Evolutionary conservation across 2,329 filamentous ascomycete species (phyloP), one percentile per base, ranked within the genome.

Genomic region (Aspergillus japonicus): DNA sequence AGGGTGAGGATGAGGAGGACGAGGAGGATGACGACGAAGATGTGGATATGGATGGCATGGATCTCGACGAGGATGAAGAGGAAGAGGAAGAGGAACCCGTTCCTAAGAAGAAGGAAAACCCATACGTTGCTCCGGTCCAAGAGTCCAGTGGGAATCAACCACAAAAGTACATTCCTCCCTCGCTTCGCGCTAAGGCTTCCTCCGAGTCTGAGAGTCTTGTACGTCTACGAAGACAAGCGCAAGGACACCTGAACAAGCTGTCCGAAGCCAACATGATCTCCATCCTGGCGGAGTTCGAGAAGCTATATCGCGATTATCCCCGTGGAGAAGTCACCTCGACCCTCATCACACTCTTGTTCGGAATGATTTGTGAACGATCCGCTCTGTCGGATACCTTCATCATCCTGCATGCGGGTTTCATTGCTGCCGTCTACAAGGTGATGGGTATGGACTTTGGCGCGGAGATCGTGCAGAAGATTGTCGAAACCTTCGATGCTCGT

Each of bases 371-470:
- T 68, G 92, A 96, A 67, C 85, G 88, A 6, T 90, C 92, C 24
- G 87, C 82, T 48, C 81, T 97, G 2, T 87, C 90, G 5, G 94
- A 97, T 67, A 95, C 93, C 0, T 96, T 97, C 67, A 86, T 97
- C 57, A 92, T 97, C 54, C 84, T 98, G 11, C 89, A 92, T 58
- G 92, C 93, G 42, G 94, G 92, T 4, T 98, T 98, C 71, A 87
- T 94, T 39, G 87, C 94, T 5, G 92, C 92, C 0, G 77, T 96
- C 1, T 96, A 96, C 78, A 96, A 91, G 71, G 83, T 95, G 6
- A 83, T 95, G 49, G 95, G 95, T 5, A 89, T 88, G 14, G 94
- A 96, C 68, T 93, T 98, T 75, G 94, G 92, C 3, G 94, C 93
- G 0, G 89, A 96, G 69, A 82, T 97, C 24, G 80, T 97, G 8